phyloP scores from a whole-genome alignment of 78 protist species.

The Planoprotostelium fungivorum region DNA sequence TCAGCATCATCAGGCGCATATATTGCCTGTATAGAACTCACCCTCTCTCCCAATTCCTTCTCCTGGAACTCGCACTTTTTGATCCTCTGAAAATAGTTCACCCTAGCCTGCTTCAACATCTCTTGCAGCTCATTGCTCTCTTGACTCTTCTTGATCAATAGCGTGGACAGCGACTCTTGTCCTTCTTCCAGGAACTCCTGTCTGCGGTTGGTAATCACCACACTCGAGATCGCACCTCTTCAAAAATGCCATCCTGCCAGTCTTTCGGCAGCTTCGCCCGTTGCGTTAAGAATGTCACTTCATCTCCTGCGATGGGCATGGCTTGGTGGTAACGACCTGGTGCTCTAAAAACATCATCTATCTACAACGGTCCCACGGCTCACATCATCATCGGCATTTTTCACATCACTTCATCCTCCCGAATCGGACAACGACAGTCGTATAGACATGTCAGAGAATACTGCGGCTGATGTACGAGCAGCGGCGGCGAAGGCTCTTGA shows the following conservation, averaged over 20 bases:
- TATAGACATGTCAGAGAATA: too few relatives aligned
- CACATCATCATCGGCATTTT: too few relatives aligned
- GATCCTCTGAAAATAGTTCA: background rate
- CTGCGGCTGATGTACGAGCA: too few relatives aligned
- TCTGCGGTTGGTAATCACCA: background rate
- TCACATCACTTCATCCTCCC: too few relatives aligned
- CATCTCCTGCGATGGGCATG: background rate
- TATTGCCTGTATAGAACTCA: background rate
- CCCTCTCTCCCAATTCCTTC: background rate
- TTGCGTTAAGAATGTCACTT: background rate
- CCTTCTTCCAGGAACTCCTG: background rate
- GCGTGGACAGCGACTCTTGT: background rate
- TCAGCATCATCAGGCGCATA: background rate
- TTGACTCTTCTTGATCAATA: background rate
- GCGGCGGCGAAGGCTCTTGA: too few relatives aligned
- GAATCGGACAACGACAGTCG: too few relatives aligned
- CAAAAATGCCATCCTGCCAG: background rate
- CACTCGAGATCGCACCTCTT: background rate
- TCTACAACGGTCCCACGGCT: too few relatives aligned
- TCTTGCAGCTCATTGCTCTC: background rate
- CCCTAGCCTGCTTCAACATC: background rate
- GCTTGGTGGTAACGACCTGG: background rate
- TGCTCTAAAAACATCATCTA: background rate
- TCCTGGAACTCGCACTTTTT: background rate
- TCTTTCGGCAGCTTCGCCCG: background rate